Conservation (phyloP, 768 basidiomycete genomes). For the Rhodotorula paludigena region DNA sequence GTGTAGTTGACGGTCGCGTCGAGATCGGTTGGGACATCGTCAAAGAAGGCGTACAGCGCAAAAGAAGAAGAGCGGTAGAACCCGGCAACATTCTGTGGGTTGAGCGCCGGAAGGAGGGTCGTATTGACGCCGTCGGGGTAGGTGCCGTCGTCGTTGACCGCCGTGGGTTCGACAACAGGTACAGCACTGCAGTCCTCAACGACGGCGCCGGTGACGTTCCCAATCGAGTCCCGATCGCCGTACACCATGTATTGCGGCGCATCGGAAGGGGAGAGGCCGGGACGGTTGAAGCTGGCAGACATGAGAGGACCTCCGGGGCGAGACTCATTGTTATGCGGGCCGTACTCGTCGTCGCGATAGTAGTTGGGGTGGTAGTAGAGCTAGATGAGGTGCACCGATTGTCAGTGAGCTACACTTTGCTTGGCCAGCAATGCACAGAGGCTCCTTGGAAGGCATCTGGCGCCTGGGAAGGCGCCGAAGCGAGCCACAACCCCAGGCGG, state of each 20-base stretch:
- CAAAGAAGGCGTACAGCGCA: constrained; percentile 31
- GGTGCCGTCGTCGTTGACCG: neutral
- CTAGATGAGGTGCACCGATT: too few relatives aligned
- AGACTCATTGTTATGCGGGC: constrained; percentile 11
- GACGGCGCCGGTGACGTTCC: neutral
- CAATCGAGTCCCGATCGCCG: constrained; percentile 13
- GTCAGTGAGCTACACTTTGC: too few relatives aligned
- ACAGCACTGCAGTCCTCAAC: neutral
- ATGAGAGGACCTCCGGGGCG: constrained; percentile 23
- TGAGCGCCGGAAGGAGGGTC: constrained; percentile 4
- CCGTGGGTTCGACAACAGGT: constrained; percentile 7
- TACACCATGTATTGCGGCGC: constrained; percentile 29
- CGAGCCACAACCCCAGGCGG: neutral
- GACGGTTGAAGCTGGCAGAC: constrained; percentile 4
- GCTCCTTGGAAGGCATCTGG: too few relatives aligned
- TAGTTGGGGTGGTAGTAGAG: constrained; percentile 17
- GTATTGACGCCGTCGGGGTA: constrained; percentile 1
- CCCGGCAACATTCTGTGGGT: neutral
- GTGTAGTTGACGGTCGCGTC: constrained; percentile 19
- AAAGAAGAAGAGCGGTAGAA: constrained; percentile 28
- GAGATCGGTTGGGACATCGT: neutral
- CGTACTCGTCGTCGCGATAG: constrained; percentile 33
- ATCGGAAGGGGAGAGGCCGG: neutral
- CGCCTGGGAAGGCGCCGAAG: too few relatives aligned
- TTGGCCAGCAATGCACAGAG: too few relatives aligned